Evolutionary conservation across 2,329 filamentous ascomycete genomes (phyloP), one percentile per base, ranked within the genome.

Genomic region (Trichoderma koningii): DNA sequence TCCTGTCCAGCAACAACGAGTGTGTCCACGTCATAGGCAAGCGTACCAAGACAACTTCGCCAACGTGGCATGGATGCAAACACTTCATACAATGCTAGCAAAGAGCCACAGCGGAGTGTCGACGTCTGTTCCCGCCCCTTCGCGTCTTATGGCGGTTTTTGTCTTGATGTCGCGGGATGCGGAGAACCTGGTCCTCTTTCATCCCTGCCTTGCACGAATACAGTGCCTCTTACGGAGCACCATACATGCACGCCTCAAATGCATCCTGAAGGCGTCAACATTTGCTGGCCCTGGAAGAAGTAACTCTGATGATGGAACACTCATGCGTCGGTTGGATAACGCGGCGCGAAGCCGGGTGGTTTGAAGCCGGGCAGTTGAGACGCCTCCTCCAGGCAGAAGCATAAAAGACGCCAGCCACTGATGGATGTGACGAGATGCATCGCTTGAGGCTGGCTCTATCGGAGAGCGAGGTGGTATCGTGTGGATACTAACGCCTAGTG

Each of bases 171-270:
- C n/a, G 45, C 14, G 21, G 19, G 34, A 61, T 62, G 57, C 57
- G 48, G 57, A 62, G 57, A 62, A 52, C 57, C 57, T 53, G n/a
- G 57, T 52, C 38, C 9, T 34, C 6, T n/a, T 15, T 2, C 55
- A 45, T 45, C 55, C 42, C 28, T 57, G 17, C 12, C 34, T 38
- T 3, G 10, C 3, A 3, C 9, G 34, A 38, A 38, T 38, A 38
- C 34, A 38, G 34, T 38, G 34, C 34, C 14, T 38, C 34, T 12
- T 38, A 38, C 34, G 30, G 30, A 34, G 30, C 10, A 38, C 34
- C 34, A 14, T 38, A 38, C 34, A 38, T 38, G 34, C 34, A 38
- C 12, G 34, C 34, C 10, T 38, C 34, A 38, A 14, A 1, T 38
- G 9, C 9, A 38, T 5, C 34, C 12, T 38, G 12, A 38, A 38